phyloP scores from a whole-genome alignment of 108 stramenopile genomes.

The Craspedostauros australis region DNA sequence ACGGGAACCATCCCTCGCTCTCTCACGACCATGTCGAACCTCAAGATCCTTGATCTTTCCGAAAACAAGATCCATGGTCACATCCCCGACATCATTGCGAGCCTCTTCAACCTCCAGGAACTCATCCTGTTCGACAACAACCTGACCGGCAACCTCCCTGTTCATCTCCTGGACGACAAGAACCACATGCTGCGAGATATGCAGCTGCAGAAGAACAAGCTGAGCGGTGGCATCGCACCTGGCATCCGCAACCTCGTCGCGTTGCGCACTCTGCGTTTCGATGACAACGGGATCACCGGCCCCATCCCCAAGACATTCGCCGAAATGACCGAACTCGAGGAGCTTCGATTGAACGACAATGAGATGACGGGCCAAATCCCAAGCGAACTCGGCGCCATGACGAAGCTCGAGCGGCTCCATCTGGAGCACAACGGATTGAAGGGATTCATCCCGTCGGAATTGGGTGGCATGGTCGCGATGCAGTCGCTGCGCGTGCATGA shows the following conservation, averaged over 20 bases:
- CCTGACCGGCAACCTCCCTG: neutral
- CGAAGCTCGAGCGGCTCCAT: constrained; percentile 9
- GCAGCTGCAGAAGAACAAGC: too few relatives aligned
- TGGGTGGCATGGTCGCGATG: too few relatives aligned
- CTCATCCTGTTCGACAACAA: neutral
- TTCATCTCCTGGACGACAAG: too few relatives aligned
- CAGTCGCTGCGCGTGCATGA: too few relatives aligned
- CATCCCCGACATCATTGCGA: constrained; percentile 11
- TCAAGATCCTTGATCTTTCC: constrained; percentile 5
- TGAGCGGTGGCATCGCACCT: too few relatives aligned
- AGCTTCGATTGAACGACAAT: constrained; percentile 25
- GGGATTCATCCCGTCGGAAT: constrained; percentile 17
- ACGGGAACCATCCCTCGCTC: constrained; percentile 31
- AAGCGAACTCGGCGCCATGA: constrained; percentile 20
- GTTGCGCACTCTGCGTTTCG: constrained; percentile 8
- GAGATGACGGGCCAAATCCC: constrained; percentile 34
- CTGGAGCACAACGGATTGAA: constrained; percentile 16
- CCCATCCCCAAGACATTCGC: constrained; percentile 17
- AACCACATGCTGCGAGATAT: too few relatives aligned
- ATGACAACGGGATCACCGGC: constrained; percentile 23
- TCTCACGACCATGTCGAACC: constrained; percentile 6
- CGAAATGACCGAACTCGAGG: constrained; percentile 19
- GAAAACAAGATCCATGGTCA: constrained; percentile 11
- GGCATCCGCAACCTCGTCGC: too few relatives aligned
- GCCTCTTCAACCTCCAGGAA: neutral